A percentile compares a stretch with the other conserved stretches of the same genome.
Evolutionary conservation across 805 yeast genomes (phyloP).

Genomic region (Aciculoconidium aculeatum): DNA sequence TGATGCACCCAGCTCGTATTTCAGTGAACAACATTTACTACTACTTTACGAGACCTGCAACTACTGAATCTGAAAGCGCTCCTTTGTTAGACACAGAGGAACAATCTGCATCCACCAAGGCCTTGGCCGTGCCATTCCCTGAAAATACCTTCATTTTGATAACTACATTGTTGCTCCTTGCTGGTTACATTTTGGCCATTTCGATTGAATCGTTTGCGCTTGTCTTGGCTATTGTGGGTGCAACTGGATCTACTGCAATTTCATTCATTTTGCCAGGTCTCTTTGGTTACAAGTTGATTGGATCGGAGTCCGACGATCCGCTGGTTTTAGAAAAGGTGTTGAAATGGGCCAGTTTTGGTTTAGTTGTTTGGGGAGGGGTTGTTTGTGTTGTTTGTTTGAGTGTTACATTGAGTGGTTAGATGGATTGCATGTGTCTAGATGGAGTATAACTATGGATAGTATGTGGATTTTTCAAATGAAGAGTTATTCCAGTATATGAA

Average conservation of each 20-base stretch:
- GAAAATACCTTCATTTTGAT: constrained; percentile 19
- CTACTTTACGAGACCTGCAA: constrained; percentile 27
- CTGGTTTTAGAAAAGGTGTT: constrained; percentile 26
- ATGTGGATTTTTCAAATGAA: no score
- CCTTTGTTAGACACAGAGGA: constrained; percentile 10
- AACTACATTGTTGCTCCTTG: constrained; percentile 32
- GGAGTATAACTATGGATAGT: no score
- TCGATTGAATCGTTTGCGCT: constrained; percentile 69
- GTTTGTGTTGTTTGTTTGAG: constrained; percentile 65
- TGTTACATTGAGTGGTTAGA: constrained; percentile 9
- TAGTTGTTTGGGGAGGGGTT: constrained; percentile 61
- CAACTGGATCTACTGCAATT: constrained; percentile 89
- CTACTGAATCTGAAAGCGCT: constrained; percentile 8
- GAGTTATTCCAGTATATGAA: no score
- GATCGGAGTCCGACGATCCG: constrained; percentile 31
- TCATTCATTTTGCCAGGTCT: constrained; percentile 88
- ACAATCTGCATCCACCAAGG: constrained; percentile 1
- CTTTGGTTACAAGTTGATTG: constrained; percentile 71
- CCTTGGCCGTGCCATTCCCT: constrained; percentile 25
- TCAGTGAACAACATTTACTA: constrained; percentile 69
- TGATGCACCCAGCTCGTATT: constrained; percentile 85
- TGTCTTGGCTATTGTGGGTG: constrained; percentile 83
- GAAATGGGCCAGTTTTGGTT: constrained; percentile 45
- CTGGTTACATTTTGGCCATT: constrained; percentile 61
- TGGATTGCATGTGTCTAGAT: no score